phyloP scores from a whole-genome alignment of 805 yeast genomes.

The Alloascoidea hylecoeti region DNA sequence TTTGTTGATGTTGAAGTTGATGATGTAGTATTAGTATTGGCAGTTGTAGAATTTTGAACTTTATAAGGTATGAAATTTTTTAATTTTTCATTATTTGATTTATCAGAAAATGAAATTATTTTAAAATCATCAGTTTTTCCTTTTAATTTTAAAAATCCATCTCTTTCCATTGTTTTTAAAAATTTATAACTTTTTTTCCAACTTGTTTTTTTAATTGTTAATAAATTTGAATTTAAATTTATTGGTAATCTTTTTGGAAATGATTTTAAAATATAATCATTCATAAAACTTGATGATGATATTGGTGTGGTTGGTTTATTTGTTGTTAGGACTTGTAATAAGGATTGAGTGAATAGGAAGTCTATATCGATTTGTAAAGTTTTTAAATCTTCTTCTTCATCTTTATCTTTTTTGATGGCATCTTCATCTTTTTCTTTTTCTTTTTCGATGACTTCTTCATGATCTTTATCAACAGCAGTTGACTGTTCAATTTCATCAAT shows the following conservation, averaged over 20 bases:
- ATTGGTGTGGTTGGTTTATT: slow-evolving; percentile 51
- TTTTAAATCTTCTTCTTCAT: slow-evolving; percentile 21
- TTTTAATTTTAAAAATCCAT: slow-evolving; percentile 49
- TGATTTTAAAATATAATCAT: slow-evolving; percentile 53
- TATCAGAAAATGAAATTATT: slow-evolving; percentile 34
- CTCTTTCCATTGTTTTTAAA: slow-evolving; percentile 76
- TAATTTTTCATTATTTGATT: slow-evolving; percentile 30
- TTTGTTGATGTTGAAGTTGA: not conserved
- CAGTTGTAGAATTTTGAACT: slow-evolving; percentile 14
- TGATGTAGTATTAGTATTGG: slow-evolving; percentile 1
- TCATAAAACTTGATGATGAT: slow-evolving; percentile 60
- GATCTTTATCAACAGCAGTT: slow-evolving; percentile 1
- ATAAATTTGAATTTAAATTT: slow-evolving; percentile 7
- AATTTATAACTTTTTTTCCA: slow-evolving; percentile 87
- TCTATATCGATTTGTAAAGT: slow-evolving; percentile 47
- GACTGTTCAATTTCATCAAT: slow-evolving; percentile 1
- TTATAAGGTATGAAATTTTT: slow-evolving; percentile 55
- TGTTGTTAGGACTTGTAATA: slow-evolving; percentile 52
- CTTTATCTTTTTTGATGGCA: slow-evolving; percentile 8
- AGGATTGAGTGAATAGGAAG: slow-evolving; percentile 54
- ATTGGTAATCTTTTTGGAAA: no score
- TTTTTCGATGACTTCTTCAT: not conserved
- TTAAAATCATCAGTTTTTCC: slow-evolving; percentile 79
- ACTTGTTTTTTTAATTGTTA: slow-evolving; percentile 57
- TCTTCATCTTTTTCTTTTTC: slow-evolving; percentile 6